Base-by-base conservation (phyloP, 257 asterid genomes). In the Avicennia marina region DNA sequence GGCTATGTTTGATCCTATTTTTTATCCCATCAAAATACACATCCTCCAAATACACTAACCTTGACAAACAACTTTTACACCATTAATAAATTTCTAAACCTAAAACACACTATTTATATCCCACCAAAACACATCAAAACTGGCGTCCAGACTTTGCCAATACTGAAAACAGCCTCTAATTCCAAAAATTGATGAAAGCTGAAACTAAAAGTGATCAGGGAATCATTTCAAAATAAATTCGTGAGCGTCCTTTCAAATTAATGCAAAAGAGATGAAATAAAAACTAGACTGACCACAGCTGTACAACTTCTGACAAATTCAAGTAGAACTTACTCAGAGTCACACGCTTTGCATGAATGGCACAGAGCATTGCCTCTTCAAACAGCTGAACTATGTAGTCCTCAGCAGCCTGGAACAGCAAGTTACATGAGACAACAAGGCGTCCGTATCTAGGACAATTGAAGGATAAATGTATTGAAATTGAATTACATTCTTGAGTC, bases 321-420 rank as follows among this genome's bases (percentile, higher is more conserved):
- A 32, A 26, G n/a, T n/a, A n/a, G 51, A 72, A 78, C 97, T 82
- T 80, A 90, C 97, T 89, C 43, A 91, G 65, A 11, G 98, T 91
- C 10, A 91, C 95, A 11, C 97, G 97, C 87, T 78, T 91, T 31
- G 97, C 98, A 72, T 91, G 98, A 56, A 91, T 66, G 7, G 98
- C 85, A 66, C 98, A 91, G 4, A 89, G 80, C 81, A 81, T 75
- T 57, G 95, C 81, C 76, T 89, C 97, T 65, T 77, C 90, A 75
- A 91, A 89, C 81, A 91, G 49, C 62, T 60, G 69, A 52, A 91
- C 89, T 22, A 79, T 34, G 65, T 72, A 88, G 36, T 81, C 88
- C 78, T 89, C 97, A 22, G 95, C 80, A 52, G 94, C 95, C 97
- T 89, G 68, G 56, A 58, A 54, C 39, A 62, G 55, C 64, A 67